Evolutionary conservation across 2,329 filamentous ascomycete species (phyloP), one percentile per base, ranked within the genome.

Genomic region (Apiospora phragmitis): DNA sequence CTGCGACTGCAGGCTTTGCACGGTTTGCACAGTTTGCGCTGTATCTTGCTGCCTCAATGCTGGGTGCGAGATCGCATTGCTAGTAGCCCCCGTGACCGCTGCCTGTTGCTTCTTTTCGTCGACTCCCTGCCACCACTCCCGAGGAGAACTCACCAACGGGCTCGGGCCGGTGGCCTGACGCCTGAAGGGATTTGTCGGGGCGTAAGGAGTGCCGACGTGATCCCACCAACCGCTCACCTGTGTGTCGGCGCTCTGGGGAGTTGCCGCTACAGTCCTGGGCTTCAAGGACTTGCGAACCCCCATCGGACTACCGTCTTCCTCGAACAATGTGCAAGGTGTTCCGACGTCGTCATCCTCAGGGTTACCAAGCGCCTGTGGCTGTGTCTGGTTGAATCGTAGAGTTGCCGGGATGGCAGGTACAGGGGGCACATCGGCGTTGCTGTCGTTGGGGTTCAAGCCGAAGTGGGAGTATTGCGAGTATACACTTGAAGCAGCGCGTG

Each of bases 141-240:
- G 70, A 29, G 72, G 67, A 41, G 71, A 42, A 41, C 67, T 71
- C 4, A 72, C 74, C 8, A 73, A 70, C 69, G 69, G 77, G 79
- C 67, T 79, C 70, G 75, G 76, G 80, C 65, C 76, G 55, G 81
- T 81, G 65, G 80, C 82, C 62, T 83, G 81, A 49, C 81, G 80
- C 65, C 81, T 82, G 65, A 83, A 81, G 29, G 86, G 84, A 47
- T 84, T 85, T 18, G 80, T 76, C 74, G 85, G 67, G 2, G 21
- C 29, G 51, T 49, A 49, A 18, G 67, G 68, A 1, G 92, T 93
- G 9, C 88, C 91, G 70, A 94, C 89, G 74, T 93, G 86, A 75
- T 93, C 93, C 92, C 92, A 94, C 92, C 92, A 94, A 26, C 92
- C 92, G 71, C 86, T 85, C 35, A 91, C 91, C 70, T 85, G 86